Base-by-base conservation (phyloP, 495 filamentous ascomycete genomes). In the Penicillium diatomitis region DNA sequence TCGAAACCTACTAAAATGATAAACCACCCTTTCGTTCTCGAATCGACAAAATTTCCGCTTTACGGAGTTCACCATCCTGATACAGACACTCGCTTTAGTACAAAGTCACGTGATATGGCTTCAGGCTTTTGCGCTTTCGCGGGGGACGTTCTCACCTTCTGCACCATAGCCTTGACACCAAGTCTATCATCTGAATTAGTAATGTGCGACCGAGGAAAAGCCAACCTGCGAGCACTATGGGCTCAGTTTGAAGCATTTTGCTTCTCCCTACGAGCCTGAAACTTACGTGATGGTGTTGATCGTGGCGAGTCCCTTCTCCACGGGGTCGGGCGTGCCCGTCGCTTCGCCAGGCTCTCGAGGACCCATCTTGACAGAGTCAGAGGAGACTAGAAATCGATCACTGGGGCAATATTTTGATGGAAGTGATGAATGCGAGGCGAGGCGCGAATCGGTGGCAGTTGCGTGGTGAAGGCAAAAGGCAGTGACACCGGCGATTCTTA, bases 31-130 rank as follows among this genome's bases (percentile, higher is more conserved):
- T 91, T 6, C 86, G 83, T 43, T 86, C 85, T 57, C 83, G 79
- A 38, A 96, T 91, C 29, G 86, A 88, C 8, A 98, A 68, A 49
- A 98, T 96, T 66, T 96, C 92, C 44, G 92, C 92, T 70, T 88
- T 89, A 44, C 92, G 83, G 47, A 84, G 73, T 63, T 90, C 82
- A 41, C 88, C 88, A 66, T 95, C 87, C 84, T 88, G 56, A 3
- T 20, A 20, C 20, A 20, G 20, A 20, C 50, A 32, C 29, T 41
- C 45, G 39, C 49, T 33, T 58, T 30, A 57, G 52, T 54, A 55
- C 47, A 31, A 57, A 47, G 44, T 73, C 70, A 74, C 68, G 71
- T 74, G 70, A 73, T 42, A 32, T 41, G 0, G 20, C 49, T 46
- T 51, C 45, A 58, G 51, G 58, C 39, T 55, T 43, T 58, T 20